A percentile compares a stretch with the other conserved stretches of the same genome.
Evolutionary conservation across 495 filamentous ascomycete genomes (phyloP).

Genomic region (Xanthoparmelia taractica): DNA sequence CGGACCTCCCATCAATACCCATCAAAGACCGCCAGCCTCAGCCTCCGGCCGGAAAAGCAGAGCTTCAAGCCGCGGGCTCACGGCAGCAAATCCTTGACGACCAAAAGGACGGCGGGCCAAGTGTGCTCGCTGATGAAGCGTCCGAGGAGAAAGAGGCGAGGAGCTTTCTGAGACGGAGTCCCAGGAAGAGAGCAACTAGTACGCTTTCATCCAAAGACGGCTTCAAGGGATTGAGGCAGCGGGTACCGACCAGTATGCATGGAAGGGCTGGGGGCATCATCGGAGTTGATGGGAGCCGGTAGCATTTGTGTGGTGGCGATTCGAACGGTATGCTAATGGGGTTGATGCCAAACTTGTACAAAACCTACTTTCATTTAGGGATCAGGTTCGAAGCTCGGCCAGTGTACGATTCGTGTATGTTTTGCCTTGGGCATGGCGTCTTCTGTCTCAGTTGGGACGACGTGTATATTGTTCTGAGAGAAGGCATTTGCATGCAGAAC

Average conservation of each 20-base stretch:
- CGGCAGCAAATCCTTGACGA: constrained; percentile 28
- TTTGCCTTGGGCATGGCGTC: not conserved
- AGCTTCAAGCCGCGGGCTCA: constrained; percentile 27
- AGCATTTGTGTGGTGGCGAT: not conserved
- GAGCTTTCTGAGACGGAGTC: constrained; percentile 11
- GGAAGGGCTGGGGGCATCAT: constrained; percentile 20
- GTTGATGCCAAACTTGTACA: constrained; percentile 12
- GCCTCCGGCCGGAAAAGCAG: constrained; percentile 25
- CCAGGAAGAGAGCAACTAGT: constrained; percentile 19
- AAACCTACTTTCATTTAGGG: constrained; percentile 6
- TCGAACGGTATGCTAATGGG: not conserved
- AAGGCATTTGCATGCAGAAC: not conserved
- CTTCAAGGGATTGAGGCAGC: constrained; percentile 24
- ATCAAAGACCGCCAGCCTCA: constrained; percentile 15
- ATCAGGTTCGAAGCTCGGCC: not conserved
- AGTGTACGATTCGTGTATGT: not conserved
- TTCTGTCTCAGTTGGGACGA: not conserved
- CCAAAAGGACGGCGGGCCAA: constrained; percentile 19
- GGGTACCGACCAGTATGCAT: constrained; percentile 25
- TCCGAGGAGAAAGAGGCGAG: constrained; percentile 25
- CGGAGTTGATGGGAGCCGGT: constrained; percentile 21
- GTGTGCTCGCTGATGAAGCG: constrained; percentile 21
- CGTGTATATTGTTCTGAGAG: not conserved
- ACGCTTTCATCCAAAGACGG: constrained; percentile 22
- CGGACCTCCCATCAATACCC: constrained; percentile 12